Base-by-base conservation (phyloP, 495 filamentous ascomycete species). In the Lophium mytilinum region DNA sequence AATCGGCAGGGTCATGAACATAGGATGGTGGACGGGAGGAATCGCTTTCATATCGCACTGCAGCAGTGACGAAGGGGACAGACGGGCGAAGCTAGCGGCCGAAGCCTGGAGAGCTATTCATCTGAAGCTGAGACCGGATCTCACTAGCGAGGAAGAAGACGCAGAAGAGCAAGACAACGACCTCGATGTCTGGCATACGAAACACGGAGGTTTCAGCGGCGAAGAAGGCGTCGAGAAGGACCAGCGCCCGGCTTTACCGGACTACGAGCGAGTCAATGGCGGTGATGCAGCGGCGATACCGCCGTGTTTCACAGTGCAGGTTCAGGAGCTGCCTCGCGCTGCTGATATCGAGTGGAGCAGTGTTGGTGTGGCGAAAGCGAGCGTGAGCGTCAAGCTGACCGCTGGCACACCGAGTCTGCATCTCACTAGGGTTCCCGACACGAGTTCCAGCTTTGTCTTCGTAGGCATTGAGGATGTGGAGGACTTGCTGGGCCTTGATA, bases 111-210 rank as follows among this genome's bases (percentile, higher is more conserved):
- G 67, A 46, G 73, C 61, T 47, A 72, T 79, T 60, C 78, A 83
- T 64, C 54, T 59, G 7, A 52, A 35, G 14, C 37, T 52, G 37
- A n/a, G 11, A 61, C 24, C 61, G 60, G 39, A 17, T 18, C 5
- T 40, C 3, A 37, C 48, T 33, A 51, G 47, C 8, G 65, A 69
- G 15, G 64, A 57, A 2, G 69, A 73, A 4, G 70, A 71, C 33
- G 55, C 52, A 3, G 71, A 73, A 34, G 67, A 63, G 10, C 76
- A 80, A 0, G 72, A 69, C 3, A 72, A 72, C 3, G 78, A 75
- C 0, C 71, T 84, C 52, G 89, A 94, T 72, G 73, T 82, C 4
- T 93, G 89, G 89, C 85, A 92, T 66, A 73, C 58, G 79, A 83
- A 57, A 81, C 85, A 53, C 18, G 17, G 68, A 3, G 69, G 68